phyloP scores from a whole-genome alignment of 2,329 filamentous ascomycete genomes.

The Pseudomassariella vexata region DNA sequence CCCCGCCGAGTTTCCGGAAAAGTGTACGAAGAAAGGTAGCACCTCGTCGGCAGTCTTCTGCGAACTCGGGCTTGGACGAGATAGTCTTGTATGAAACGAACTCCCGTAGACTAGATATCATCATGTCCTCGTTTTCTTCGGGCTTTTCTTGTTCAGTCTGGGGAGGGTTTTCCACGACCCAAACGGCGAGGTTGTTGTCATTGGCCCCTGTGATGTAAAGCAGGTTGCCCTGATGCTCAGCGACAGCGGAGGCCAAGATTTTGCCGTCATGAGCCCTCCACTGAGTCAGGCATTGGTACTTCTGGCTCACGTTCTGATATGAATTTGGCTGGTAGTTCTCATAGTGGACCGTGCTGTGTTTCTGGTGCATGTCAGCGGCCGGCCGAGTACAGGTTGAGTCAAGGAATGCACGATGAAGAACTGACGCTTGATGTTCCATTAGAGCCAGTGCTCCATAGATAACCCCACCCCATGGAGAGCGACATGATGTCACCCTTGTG shows the following conservation, averaged over 20 bases:
- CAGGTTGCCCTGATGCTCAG: slow-evolving; percentile 63
- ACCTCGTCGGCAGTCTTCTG: slow-evolving; percentile 86
- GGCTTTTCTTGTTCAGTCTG: slow-evolving; percentile 25
- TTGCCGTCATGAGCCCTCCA: slow-evolving; percentile 85
- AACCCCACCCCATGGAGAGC: slow-evolving; percentile 77
- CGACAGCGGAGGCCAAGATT: slow-evolving; percentile 77
- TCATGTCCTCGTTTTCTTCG: slow-evolving; percentile 43
- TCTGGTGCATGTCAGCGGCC: slow-evolving; percentile 34
- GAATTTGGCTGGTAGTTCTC: slow-evolving; percentile 45
- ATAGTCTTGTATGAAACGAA: slow-evolving; percentile 92
- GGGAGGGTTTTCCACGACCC: slow-evolving; percentile 60
- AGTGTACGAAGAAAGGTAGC: slow-evolving; percentile 85
- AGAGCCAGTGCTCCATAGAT: slow-evolving; percentile 83
- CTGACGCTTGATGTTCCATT: slow-evolving; percentile 78
- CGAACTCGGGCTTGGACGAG: slow-evolving; percentile 78
- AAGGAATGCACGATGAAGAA: slow-evolving; percentile 6
- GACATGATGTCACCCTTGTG: slow-evolving; percentile 80
- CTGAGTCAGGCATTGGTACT: slow-evolving; percentile 71
- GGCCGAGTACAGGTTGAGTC: slow-evolving; percentile 4
- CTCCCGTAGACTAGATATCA: slow-evolving; percentile 69
- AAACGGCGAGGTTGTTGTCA: slow-evolving; percentile 82
- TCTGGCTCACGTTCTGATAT: slow-evolving; percentile 59
- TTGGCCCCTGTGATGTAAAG: slow-evolving; percentile 94
- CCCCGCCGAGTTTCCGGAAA: slow-evolving; percentile 86
- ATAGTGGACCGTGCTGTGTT: slow-evolving; percentile 62